A percentile compares a stretch with the other conserved stretches of the same genome.
Evolutionary conservation across 2,329 filamentous ascomycete species (phyloP).

Genomic region (Colletotrichum sp.): DNA sequence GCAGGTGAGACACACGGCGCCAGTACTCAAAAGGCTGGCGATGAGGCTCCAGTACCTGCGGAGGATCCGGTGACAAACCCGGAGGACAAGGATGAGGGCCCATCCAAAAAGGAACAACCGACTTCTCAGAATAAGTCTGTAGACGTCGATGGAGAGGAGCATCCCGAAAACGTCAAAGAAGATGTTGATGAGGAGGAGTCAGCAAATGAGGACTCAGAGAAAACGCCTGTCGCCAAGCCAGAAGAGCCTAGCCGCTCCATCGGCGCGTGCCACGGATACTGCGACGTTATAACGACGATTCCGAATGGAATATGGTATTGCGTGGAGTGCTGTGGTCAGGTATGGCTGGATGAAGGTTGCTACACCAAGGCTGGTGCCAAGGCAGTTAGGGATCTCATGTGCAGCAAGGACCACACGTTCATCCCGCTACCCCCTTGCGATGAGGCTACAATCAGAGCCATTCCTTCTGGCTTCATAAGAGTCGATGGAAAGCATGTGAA

Average conservation of each 20-base stretch:
- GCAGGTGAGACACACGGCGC: neutral
- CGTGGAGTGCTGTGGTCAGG: neutral
- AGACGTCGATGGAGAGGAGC: neutral
- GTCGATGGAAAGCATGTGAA: neutral
- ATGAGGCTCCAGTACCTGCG: neutral
- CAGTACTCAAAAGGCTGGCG: neutral
- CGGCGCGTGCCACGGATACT: neutral
- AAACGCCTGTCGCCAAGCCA: neutral
- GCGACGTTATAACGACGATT: neutral
- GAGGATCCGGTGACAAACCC: neutral
- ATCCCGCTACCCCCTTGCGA: neutral
- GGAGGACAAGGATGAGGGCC: neutral
- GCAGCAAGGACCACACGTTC: neutral
- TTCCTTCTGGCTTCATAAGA: neutral
- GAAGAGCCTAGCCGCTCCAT: neutral
- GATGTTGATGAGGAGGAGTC: neutral
- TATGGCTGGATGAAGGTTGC: neutral
- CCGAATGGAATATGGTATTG: neutral
- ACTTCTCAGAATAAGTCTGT: neutral
- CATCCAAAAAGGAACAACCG: accelerated
- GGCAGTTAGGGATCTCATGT: neutral
- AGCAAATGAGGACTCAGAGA: neutral
- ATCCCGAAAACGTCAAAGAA: neutral
- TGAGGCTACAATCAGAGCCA: neutral
- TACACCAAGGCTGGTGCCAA: neutral